phyloP scores from a whole-genome alignment of 306 rosid genomes.

The Dryas drummondii region DNA sequence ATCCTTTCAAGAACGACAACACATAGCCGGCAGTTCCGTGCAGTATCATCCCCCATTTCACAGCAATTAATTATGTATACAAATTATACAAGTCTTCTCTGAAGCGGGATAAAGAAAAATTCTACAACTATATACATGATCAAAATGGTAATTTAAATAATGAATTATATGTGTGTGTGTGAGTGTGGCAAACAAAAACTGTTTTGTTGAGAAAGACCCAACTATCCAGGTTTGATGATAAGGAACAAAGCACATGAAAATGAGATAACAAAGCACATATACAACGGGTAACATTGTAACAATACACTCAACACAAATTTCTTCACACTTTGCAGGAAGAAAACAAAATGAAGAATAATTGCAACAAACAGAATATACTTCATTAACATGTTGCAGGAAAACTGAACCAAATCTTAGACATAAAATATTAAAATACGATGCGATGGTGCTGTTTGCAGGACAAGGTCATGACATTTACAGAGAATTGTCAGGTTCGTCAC shows the following conservation, averaged over 20 bases:
- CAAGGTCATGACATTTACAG: background rate
- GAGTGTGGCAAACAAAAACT: too few relatives aligned
- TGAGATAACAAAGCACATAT: background rate
- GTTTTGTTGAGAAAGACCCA: too few relatives aligned
- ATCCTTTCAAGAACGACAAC: slow-evolving; percentile 3
- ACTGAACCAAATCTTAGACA: background rate
- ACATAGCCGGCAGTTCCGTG: slow-evolving; percentile 2
- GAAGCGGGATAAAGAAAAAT: too few relatives aligned
- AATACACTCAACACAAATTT: background rate
- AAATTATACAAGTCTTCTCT: too few relatives aligned
- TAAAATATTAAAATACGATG: background rate
- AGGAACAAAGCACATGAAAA: background rate
- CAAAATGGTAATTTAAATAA: background rate
- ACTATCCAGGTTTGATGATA: too few relatives aligned
- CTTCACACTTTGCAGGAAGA: background rate
- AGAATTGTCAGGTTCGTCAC: background rate
- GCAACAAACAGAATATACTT: background rate
- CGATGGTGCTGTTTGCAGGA: background rate
- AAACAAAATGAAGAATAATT: background rate
- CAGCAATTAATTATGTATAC: background rate
- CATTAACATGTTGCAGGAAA: too few relatives aligned
- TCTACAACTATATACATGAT: background rate
- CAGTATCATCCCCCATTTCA: background rate
- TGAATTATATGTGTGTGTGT: background rate
- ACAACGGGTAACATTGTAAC: background rate